A percentile compares a stretch with the other conserved stretches of the same genome.
phyloP scores from a whole-genome alignment of 495 filamentous ascomycete genomes.

The Trichoderma orchidacearum region DNA sequence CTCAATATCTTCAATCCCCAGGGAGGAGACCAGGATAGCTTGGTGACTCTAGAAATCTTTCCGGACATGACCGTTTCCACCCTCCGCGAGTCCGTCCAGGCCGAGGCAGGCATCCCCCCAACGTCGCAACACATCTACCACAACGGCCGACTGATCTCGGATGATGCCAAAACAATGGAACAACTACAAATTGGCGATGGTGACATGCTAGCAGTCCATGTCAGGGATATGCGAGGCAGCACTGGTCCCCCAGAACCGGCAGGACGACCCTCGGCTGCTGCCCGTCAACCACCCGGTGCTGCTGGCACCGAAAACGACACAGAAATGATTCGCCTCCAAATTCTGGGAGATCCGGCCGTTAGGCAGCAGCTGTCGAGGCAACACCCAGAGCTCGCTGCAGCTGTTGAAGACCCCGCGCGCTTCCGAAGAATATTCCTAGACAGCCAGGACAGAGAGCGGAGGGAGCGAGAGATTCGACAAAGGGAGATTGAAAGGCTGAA shows the following conservation, averaged over 20 bases:
- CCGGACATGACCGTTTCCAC: slow-evolving; percentile 73
- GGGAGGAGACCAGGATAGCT: slow-evolving; percentile 50
- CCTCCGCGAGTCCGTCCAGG: slow-evolving; percentile 70
- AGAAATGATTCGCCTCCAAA: slow-evolving; percentile 67
- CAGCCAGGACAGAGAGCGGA: slow-evolving; percentile 52
- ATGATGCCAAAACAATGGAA: slow-evolving; percentile 65
- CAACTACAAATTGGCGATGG: slow-evolving; percentile 75
- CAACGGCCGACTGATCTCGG: slow-evolving; percentile 69
- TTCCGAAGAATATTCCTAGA: slow-evolving; percentile 58
- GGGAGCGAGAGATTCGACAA: slow-evolving; percentile 58
- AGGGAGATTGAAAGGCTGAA: slow-evolving; percentile 68
- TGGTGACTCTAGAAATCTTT: slow-evolving; percentile 73
- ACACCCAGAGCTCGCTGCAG: slow-evolving; percentile 62
- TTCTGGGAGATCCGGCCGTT: slow-evolving; percentile 64
- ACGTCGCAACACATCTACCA: slow-evolving; percentile 65
- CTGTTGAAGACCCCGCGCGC: slow-evolving; percentile 60
- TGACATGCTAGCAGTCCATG: slow-evolving; percentile 83
- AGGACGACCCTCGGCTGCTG: slow-evolving; percentile 10
- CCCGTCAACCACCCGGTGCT: slow-evolving; percentile 13
- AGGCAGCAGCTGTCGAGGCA: slow-evolving; percentile 51
- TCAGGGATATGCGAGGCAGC: slow-evolving; percentile 40
- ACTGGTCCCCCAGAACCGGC: slow-evolving; percentile 20
- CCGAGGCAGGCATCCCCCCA: slow-evolving; percentile 37
- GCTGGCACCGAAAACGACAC: slow-evolving; percentile 44
- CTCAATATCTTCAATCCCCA: slow-evolving; percentile 68